Evolutionary conservation across 2,329 filamentous ascomycete genomes (phyloP).

Genomic region (Penicillium psychrosexuale): DNA sequence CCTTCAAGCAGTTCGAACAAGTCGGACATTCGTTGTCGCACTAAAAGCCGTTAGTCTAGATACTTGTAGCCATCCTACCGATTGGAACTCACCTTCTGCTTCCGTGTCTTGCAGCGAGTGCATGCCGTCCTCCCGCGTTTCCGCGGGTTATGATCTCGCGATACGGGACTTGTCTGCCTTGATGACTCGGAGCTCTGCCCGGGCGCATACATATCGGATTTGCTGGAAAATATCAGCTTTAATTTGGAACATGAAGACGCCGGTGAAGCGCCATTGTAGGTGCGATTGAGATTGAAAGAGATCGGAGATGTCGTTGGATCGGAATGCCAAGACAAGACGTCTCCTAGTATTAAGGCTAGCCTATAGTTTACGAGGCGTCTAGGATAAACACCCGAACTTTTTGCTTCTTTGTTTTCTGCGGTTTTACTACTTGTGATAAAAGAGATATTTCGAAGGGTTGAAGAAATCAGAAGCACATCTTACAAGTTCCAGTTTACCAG

Average conservation of each 20-base stretch:
- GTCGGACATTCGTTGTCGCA: slow-evolving; percentile 47
- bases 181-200: slow-evolving; percentile 19
- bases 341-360: not conserved
- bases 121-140: slow-evolving; percentile 48
- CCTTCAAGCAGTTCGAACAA: slow-evolving; percentile 47
- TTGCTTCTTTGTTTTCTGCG: not conserved
- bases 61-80: not conserved
- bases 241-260: not conserved
- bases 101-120: slow-evolving; percentile 47
- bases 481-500: not conserved
- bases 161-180: slow-evolving; percentile 24
- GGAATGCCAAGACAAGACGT: slow-evolving; percentile 7
- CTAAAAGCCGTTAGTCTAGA: slow-evolving; percentile 21
- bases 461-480: not conserved
- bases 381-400: not conserved
- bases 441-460: not conserved
- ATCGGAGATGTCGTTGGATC: slow-evolving; percentile 3
- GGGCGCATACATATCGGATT: slow-evolving; percentile 14
- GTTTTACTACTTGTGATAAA: not conserved
- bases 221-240: not conserved
- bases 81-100: slow-evolving; percentile 40
- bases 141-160: slow-evolving; percentile 40
- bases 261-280: not conserved
- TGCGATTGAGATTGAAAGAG: not conserved
- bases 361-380: not conserved